Evolutionary conservation across 2,329 filamentous ascomycete genomes (phyloP).

Genomic region (Thielaviopsis musarum): DNA sequence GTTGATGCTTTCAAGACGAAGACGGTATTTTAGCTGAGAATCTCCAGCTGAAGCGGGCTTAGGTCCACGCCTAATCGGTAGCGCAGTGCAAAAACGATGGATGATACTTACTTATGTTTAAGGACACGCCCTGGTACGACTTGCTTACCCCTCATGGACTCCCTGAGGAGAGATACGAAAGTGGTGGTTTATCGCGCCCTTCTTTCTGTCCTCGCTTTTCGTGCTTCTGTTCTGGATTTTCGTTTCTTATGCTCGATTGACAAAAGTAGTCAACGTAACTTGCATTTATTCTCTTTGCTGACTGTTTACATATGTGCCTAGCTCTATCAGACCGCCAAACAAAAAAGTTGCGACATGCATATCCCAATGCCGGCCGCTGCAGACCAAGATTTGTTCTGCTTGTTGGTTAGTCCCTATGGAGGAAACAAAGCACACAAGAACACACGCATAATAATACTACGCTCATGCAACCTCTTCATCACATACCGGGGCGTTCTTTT

Average conservation of each 20-base stretch:
- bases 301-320: neutral
- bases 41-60: neutral
- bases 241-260: neutral
- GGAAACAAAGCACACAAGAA: too few species aligned
- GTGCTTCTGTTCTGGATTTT: neutral
- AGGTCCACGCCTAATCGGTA: neutral
- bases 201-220: too few species aligned
- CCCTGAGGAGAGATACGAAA: neutral
- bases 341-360: neutral
- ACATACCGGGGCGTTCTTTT: too few species aligned
- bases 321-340: neutral
- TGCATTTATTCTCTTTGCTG: neutral
- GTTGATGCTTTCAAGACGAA: too few species aligned
- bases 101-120: neutral
- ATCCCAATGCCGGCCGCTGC: neutral
- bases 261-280: too few species aligned
- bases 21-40: too few species aligned
- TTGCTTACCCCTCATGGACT: neutral
- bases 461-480: too few species aligned
- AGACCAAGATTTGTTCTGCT: too few species aligned
- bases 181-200: too few species aligned
- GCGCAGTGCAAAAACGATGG: neutral
- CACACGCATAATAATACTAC: too few species aligned
- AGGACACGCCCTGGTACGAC: neutral
- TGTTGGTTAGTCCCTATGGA: too few species aligned